Evolutionary conservation across 345 rosid genomes (phyloP), one percentile per base, ranked within the genome.

Genomic region (Trapa bicornis): DNA sequence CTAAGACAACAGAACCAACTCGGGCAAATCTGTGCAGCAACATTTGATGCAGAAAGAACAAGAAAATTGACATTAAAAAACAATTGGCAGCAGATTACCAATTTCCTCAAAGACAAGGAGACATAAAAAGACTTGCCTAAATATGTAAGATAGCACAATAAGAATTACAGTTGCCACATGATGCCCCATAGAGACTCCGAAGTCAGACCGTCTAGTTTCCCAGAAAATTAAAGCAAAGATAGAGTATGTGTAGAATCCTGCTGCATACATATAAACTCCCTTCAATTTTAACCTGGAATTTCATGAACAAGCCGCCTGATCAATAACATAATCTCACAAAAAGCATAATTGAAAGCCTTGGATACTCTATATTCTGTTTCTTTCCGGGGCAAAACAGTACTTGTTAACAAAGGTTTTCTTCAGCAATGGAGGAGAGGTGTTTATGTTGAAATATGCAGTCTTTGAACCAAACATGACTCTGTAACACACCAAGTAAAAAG

Each of bases 191-290:
- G 97, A 95, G 75, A 95, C 97, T 33, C 97, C 96, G 64, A 95
- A 95, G 78, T 95, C 99, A 13, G 96, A 87, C n/a, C 99, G 87
- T 79, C 98, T 86, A 70, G 99, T 95, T 78, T 95, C 99, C 99
- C 99, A 95, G 74, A 89, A 95, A 13, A 95, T 77, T 78, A 95
- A 78, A 64, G 99, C 99, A 75, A 91, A 87, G 69, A 95, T 89
- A 45, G 99, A 95, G 84, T 95, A 95, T 1, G 92, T 74, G 80
- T 95, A 95, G 76, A 95, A 95, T 57, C 99, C 99, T 75, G 96
- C 96, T 70, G 87, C 81, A 80, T 77, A 95, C 98, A 95, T 86
- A 66, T 95, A 95, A 42, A 83, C 13, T 6, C 83, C 93, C 75
- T 86, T 91, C 86, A 95, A 73, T 81, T 95, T 95, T 70, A 91